Percentiles rank a stretch among this genome's conserved stretches.
phyloP scores from a whole-genome alignment of 768 basidiomycete genomes.

The Podaxis pistillaris region DNA sequence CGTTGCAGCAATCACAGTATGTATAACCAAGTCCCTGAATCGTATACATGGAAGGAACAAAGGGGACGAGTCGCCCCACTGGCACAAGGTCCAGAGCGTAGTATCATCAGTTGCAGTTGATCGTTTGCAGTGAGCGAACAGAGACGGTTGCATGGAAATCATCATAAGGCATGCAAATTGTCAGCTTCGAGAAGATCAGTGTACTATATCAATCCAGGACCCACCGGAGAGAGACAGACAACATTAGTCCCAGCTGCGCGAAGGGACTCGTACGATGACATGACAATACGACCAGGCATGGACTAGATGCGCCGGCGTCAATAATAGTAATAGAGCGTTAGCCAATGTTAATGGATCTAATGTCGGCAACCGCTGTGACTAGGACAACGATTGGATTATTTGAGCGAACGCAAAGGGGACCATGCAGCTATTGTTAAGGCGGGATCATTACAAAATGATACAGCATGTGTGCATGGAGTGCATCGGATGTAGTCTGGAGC shows the following conservation, averaged over 20 bases:
- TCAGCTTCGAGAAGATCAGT: constrained; percentile 1
- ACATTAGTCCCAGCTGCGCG: constrained; percentile 58
- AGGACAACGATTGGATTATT: no score
- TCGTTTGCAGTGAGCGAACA: background rate
- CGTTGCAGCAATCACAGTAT: constrained; percentile 59
- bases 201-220: constrained; percentile 18
- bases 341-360: background rate
- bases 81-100: background rate
- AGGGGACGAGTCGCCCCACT: constrained; percentile 69
- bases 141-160: constrained; percentile 14
- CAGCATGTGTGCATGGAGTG: no score
- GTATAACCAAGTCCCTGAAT: constrained; percentile 60
- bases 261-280: constrained; percentile 63
- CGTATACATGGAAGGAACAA: constrained; percentile 62
- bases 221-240: constrained; percentile 60
- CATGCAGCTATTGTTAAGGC: no score
- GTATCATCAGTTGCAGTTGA: constrained; percentile 2
- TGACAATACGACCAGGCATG: constrained; percentile 59
- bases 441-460: no score
- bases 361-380: background rate
- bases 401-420: no score
- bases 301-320: constrained; percentile 33
- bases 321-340: background rate
- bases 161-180: constrained; percentile 9
- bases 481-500: no score